These are phyloP conservation scores for Alternaria metachromatica DNA, from an alignment of 2,329 filamentous ascomycete genomes.

Conservation along the genomic window DNA sequence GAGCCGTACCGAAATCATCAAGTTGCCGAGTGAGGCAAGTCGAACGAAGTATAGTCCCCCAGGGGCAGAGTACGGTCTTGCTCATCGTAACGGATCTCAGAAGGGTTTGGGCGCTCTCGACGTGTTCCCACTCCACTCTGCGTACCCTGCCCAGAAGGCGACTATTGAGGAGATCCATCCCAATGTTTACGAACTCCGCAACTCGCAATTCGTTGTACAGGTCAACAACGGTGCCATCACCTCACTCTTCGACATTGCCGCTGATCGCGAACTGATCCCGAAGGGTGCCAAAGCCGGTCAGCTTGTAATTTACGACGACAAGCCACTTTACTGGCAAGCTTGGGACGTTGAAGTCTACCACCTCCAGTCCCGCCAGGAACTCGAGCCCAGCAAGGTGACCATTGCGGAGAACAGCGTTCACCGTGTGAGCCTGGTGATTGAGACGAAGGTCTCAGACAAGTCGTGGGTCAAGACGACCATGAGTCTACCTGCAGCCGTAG, in stretches of 20 bases:
- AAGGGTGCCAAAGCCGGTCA: conserved; percentile 81
- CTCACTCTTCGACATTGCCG: conserved; percentile 78
- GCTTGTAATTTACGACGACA: conserved; percentile 94
- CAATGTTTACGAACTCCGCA: conserved; percentile 79
- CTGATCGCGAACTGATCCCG: conserved; percentile 78
- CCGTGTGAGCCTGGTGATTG: conserved; percentile 80
- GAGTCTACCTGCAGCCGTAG: conserved; percentile 73
- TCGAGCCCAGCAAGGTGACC: conserved; percentile 70
- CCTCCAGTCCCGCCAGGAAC: conserved; percentile 80
- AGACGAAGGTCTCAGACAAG: conserved; percentile 84
- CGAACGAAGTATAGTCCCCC: conserved; percentile 36
- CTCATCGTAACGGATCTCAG: conserved; percentile 47
- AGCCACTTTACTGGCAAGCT: conserved; percentile 95
- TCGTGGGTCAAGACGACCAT: conserved; percentile 89
- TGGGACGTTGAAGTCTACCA: conserved; percentile 99
- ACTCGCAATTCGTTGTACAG: conserved; percentile 75
- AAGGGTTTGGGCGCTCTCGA: conserved; percentile 52
- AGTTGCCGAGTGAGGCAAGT: conserved; percentile 56
- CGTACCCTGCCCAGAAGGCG: conserved; percentile 42
- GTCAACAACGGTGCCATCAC: conserved; percentile 80
- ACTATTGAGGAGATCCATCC: conserved; percentile 59
- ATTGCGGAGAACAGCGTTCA: conserved; percentile 76
- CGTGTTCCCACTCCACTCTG: conserved; percentile 34
- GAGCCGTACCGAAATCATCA: conserved; percentile 76
- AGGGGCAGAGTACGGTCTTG: conserved; percentile 43